Percentiles rank a stretch among this genome's conserved stretches.
These are phyloP conservation scores for Larix kaempferi DNA, from an alignment of 75 land plant species.

Conservation along the genomic window DNA sequence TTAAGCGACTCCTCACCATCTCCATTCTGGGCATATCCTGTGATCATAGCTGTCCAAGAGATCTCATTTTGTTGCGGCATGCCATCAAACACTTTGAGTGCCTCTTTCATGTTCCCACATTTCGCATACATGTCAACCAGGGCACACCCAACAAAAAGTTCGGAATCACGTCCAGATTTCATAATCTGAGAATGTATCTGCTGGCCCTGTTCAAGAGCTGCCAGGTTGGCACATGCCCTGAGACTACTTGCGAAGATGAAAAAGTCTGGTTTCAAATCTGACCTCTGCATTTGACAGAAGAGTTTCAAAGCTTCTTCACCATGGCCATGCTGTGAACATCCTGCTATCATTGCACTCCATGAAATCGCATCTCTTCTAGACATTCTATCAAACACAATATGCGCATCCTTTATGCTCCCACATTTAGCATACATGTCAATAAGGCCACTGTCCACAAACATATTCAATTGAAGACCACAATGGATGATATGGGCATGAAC, in stretches of 20 bases:
- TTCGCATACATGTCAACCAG: constrained; percentile 56
- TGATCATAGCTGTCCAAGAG: constrained; percentile 48
- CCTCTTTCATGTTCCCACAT: constrained; percentile 44
- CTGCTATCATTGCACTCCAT: constrained; percentile 36
- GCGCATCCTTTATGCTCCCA: constrained; percentile 31
- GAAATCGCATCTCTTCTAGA: constrained; percentile 13
- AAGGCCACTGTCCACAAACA: constrained; percentile 39
- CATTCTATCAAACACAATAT: constrained; percentile 31
- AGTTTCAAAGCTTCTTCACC: constrained; percentile 25
- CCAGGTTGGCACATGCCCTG: constrained; percentile 44
- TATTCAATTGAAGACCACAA: constrained; percentile 34
- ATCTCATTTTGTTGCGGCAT: constrained; percentile 39
- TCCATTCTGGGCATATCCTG: constrained; percentile 44
- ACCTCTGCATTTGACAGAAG: constrained; percentile 20
- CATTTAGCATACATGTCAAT: constrained; percentile 46
- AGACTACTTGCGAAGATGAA: constrained; percentile 28
- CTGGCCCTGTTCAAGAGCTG: constrained; percentile 32
- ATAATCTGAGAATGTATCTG: constrained; percentile 32
- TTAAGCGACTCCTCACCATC: constrained; percentile 25
- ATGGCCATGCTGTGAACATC: constrained; percentile 25
- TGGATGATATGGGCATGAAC: constrained; percentile 27
- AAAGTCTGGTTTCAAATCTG: constrained; percentile 29
- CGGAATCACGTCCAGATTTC: constrained; percentile 27
- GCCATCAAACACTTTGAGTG: constrained; percentile 40
- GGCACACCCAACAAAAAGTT: constrained; percentile 37